Evolutionary conservation across 179 eudicot genomes (phyloP), one percentile per base, ranked within the genome.

Genomic region (Sideroxylon spinosum): DNA sequence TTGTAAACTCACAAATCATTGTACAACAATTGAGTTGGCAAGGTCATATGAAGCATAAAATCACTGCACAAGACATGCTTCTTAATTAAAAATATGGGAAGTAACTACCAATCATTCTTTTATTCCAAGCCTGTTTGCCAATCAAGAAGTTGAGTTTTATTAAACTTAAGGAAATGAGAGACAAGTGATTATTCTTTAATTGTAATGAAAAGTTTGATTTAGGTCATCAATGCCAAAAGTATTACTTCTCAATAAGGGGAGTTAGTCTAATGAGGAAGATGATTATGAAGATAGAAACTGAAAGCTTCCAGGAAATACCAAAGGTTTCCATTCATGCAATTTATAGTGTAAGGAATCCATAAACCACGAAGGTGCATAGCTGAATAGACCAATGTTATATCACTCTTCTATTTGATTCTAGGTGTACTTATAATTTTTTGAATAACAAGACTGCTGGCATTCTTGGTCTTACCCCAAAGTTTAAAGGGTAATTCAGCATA

Each of bases 191-290:
- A 2, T 71, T 62, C 25, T 78, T 71, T 13, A 37, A 61, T 25
- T 71, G 81, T 48, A 73, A 78, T 78, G 76, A 78, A 1, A 78
- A 78, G 8, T 78, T 71, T 60, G 60, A 14, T 0, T 76, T 29
- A 0, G 71, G 60, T 0, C 56, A 75, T 44, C 1, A 22, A 10
- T 61, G 78, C 26, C 44, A 75, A n/a, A 62, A 57, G 26, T 12
- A n/a, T n/a, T 74, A 29, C 14, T 74, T 59, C 66, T 57, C n/a
- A 16, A 20, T 19, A 69, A 56, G 22, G 64, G 64, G 2, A 60
- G 23, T 6, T 2, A 23, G 64, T 60, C 64, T 17, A 7, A 60
- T 2, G 67, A 56, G 0, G 29, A 6, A 4, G 65, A 53, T 32
- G 68, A 32, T 16, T 23, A 57, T 10, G 46, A 3, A 13, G 17